A percentile compares a stretch with the other conserved stretches of the same genome.
Evolutionary conservation across 83 land plant genomes (phyloP).

Genomic region (Thuja plicata): DNA sequence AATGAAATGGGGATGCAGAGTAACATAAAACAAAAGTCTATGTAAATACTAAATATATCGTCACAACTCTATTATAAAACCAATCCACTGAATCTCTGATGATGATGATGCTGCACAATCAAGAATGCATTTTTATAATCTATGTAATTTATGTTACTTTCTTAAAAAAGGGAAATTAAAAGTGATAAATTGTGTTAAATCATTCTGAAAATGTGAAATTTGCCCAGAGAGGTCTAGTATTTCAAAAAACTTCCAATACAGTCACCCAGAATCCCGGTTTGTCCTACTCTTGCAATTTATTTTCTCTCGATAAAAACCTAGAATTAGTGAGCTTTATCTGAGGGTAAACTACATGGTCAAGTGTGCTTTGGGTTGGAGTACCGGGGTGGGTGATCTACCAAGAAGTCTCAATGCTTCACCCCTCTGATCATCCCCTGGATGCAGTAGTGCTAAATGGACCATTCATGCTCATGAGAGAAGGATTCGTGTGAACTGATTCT

Average conservation of each 20-base stretch:
- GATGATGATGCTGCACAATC: background rate
- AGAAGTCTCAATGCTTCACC: too few relatives aligned
- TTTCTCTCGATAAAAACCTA: background rate
- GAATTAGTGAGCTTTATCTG: too few relatives aligned
- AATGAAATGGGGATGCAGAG: background rate
- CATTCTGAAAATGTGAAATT: background rate
- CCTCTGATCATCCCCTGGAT: too few relatives aligned
- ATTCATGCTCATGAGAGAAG: too few relatives aligned
- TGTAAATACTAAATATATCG: background rate
- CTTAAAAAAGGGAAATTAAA: background rate
- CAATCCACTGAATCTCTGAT: background rate
- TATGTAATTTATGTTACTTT: background rate
- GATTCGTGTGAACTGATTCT: too few relatives aligned
- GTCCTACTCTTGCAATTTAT: background rate
- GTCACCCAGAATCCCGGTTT: background rate
- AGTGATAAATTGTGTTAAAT: background rate
- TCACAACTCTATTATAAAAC: background rate
- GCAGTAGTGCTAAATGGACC: too few relatives aligned
- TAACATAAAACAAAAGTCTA: background rate
- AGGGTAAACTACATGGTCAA: too few relatives aligned
- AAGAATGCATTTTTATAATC: background rate
- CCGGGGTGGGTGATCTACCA: too few relatives aligned
- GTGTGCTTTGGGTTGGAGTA: too few relatives aligned
- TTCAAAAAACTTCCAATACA: background rate
- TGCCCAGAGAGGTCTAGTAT: background rate